Evolutionary conservation across 2,329 filamentous ascomycete genomes (phyloP).

Genomic region (Trichoderma guizhouense): DNA sequence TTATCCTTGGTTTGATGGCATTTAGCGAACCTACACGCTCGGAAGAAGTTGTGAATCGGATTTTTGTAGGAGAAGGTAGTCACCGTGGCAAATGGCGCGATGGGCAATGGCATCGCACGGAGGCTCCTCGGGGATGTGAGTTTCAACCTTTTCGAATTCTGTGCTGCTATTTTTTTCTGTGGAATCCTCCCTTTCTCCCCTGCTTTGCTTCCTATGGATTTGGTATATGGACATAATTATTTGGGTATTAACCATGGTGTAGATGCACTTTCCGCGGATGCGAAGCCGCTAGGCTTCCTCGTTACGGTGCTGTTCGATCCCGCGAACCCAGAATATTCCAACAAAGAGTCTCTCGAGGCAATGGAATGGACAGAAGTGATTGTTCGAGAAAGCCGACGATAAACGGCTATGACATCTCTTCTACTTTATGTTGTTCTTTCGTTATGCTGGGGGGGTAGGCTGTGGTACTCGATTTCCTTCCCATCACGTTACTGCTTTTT

Average conservation of each 20-base stretch:
- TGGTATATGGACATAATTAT: too few relatives aligned
- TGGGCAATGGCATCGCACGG: slow-evolving; percentile 25
- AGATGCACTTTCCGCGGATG: neutral
- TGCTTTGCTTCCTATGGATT: neutral
- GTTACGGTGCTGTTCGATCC: slow-evolving; percentile 34
- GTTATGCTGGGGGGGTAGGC: neutral
- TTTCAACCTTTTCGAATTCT: neutral
- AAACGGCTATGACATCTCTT: neutral
- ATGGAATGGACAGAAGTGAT: slow-evolving; percentile 29
- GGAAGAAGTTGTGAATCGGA: neutral
- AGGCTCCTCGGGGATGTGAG: slow-evolving; percentile 29
- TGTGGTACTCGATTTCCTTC: neutral
- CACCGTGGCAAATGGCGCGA: slow-evolving; percentile 25
- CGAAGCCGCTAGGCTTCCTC: slow-evolving; percentile 35
- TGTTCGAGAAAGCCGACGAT: slow-evolving; percentile 22
- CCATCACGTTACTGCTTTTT: neutral
- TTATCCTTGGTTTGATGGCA: slow-evolving; percentile 42
- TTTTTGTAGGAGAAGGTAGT: slow-evolving; percentile 24
- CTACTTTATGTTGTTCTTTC: neutral
- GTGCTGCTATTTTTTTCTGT: neutral
- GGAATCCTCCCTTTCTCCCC: accelerated
- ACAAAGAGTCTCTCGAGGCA: slow-evolving; percentile 20
- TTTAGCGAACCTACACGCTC: slow-evolving; percentile 24
- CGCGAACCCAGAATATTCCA: slow-evolving; percentile 29
- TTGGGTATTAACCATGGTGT: neutral